Evolutionary conservation across 2,329 filamentous ascomycete species (phyloP), one percentile per base, ranked within the genome.

Genomic region (Nemania sp.): DNA sequence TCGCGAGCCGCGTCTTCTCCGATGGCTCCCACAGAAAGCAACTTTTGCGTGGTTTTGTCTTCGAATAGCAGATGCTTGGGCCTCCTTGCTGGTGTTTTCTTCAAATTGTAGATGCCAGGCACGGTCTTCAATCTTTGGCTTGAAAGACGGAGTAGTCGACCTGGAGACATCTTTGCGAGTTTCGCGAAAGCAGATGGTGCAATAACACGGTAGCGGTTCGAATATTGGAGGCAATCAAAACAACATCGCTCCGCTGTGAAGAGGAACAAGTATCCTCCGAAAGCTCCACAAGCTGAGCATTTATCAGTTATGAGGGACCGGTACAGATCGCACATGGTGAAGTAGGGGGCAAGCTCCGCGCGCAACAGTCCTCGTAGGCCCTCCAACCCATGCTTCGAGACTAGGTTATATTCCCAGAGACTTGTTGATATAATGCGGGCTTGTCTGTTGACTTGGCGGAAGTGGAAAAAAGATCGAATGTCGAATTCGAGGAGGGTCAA

Each of bases 211-310:
- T 60, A 62, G 48, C 59, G 37, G 42, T 49, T 6, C 53, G 57
- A 60, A 52, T 35, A 55, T 56, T 55, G 15, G 58, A 66, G 62
- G 62, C 57, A 67, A n/a, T 59, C 18, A 42, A 66, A 66, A 57
- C 65, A 66, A 46, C 62, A 66, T 60, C 64, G 63, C 59, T 63
- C 49, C 1, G 32, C 60, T 13, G 65, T 66, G 52, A 62, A 60
- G 57, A 67, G 64, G 56, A 66, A 66, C 53, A 67, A 57, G 51
- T 63, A 35, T 20, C 57, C 60, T 42, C 62, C 64, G 59, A 67
- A 67, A 43, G 4, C 45, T 5, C 49, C 57, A 37, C 57, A 63
- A 29, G 43, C 47, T 54, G 46, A 60, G 56, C 64, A 68, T 61
- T 59, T 59, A 52, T 60, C 50, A 54, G 60, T 64, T 47, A 54